Evolutionary conservation across 2,329 filamentous ascomycete species (phyloP).

Genomic region (Cladophialophora yegresii): DNA sequence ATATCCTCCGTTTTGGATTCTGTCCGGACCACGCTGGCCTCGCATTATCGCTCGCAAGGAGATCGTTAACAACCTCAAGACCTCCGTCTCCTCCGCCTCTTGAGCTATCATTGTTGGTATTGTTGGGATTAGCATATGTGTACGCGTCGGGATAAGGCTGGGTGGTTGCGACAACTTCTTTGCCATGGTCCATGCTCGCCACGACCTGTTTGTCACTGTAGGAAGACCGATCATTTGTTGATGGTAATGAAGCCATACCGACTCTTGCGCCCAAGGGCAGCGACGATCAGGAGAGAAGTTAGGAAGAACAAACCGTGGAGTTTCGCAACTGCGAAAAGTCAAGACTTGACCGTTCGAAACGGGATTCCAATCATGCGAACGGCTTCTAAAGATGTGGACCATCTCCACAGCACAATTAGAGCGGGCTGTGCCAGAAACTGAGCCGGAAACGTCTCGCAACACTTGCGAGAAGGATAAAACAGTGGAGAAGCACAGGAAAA

Average conservation of each 20-base stretch:
- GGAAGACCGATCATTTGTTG: not conserved
- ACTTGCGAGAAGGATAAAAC: not conserved
- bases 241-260: not conserved
- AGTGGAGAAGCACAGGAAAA: not conserved
- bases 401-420: not conserved
- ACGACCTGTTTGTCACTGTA: conserved; percentile 16
- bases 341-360: not conserved
- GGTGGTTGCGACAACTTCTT: conserved; percentile 2
- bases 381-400: not conserved
- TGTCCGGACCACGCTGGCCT: conserved; percentile 7
- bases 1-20: conserved; percentile 6
- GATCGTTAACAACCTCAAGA: not conserved
- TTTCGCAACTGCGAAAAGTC: not conserved
- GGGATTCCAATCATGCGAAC: not conserved
- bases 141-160: conserved; percentile 16
- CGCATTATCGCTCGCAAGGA: not conserved
- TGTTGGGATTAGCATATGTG: conserved; percentile 6
- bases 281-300: not conserved
- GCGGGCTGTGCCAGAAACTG: not conserved
- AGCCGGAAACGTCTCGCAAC: not conserved
- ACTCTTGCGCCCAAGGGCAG: not conserved
- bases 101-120: conserved; percentile 7
- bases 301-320: not conserved
- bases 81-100: conserved; percentile 3
- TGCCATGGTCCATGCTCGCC: conserved; percentile 11